Evolutionary conservation across 164 flowering plant species (phyloP), one percentile per base, ranked within the genome.

Genomic region (grape (Vitis vinifera)): DNA sequence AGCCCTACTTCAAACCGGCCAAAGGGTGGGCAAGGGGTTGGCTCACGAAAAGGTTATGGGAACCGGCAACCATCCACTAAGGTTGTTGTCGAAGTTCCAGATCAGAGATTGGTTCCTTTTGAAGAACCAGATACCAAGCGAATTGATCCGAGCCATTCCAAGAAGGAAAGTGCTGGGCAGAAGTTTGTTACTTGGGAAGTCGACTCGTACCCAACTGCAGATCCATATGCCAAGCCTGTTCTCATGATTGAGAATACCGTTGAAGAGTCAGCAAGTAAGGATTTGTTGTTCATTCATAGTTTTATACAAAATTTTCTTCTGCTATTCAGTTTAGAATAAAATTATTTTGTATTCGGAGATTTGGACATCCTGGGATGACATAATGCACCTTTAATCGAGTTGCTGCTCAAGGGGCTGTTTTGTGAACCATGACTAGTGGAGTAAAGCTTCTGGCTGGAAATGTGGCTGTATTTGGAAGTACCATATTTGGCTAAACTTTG

Each of bases 111-210:
- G 16, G 82, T 72, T 68, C 69, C 80, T 56, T 79, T 63, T 31
- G 96, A 86, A 71, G 94, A 91, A 67, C 88, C 88, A 16, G 91
- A 89, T 79, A 91, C 94, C 15, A 93, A 89, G 56, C 73, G 81
- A 80, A 86, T 88, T 68, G 91, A 93, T 78, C 68, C 76, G 2
- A 81, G 76, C 71, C 87, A 85, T 68, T 69, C 68, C 44, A 85
- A 80, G 78, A 81, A 71, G 73, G 89, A 82, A 44, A 70, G 27
- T 66, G 80, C 66, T 9, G 83, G 67, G 15, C 88, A 81, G 56
- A 86, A 86, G 78, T 67, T 73, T 77, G 83, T 80, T 59, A 72
- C 44, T 66, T 90, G 88, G 89, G 87, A 77, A 62, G 75, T 71
- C 53, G 82, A 81, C 14, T 75, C 84, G 3, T 75, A 79, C 65